Base-by-base conservation (phyloP, 2,329 filamentous ascomycete species). In the Colletotrichum melonis region DNA sequence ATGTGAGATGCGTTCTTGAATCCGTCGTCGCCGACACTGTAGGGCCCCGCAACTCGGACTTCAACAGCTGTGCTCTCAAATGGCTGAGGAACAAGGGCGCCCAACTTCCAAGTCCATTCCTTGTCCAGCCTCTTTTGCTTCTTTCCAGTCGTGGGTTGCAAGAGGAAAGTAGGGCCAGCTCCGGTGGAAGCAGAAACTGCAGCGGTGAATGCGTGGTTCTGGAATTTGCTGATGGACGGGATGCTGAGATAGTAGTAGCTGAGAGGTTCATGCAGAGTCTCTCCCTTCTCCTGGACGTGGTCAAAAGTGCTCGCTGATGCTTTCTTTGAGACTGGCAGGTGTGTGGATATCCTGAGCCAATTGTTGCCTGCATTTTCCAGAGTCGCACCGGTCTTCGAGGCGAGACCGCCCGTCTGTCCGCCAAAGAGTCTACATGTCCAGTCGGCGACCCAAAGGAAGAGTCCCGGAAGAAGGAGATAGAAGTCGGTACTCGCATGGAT, bases 401-500 rank as follows among this genome's bases (percentile, higher is more conserved):
- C 28, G 22, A 75, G 9, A 1, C 24, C 59, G 1, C 74, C 67
- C 0, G 35, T 24, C 16, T 73, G 62, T 4, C 74, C 74, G 16
- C 60, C 56, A 52, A 75, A 67, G 8, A 75, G 35, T 2, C 74
- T 38, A 58, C 72, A 74, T 9, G 9, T 12, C 73, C 73, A 75
- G 11, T 76, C 74, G 2, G 54, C 49, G 9, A 74, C 11, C 67
- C 70, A 69, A 0, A 76, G 46, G 3, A 70, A 26, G 4, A 76
- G 59, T 2, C 75, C 74, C 2, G 74, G 75, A 1, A 76, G 22
- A 4, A 76, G 71, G 14, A 74, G 67, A 24, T 76, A 76, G 42
- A 76, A 76, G 58, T 76, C 65, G 3, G 74, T 75, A 65, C 74
- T 76, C 19, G 75, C 65, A 32, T 76, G 75, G 7, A 75, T 35